Evolutionary conservation across 2,329 filamentous ascomycete genomes (phyloP).

Genomic region (Penicillium concentricum): DNA sequence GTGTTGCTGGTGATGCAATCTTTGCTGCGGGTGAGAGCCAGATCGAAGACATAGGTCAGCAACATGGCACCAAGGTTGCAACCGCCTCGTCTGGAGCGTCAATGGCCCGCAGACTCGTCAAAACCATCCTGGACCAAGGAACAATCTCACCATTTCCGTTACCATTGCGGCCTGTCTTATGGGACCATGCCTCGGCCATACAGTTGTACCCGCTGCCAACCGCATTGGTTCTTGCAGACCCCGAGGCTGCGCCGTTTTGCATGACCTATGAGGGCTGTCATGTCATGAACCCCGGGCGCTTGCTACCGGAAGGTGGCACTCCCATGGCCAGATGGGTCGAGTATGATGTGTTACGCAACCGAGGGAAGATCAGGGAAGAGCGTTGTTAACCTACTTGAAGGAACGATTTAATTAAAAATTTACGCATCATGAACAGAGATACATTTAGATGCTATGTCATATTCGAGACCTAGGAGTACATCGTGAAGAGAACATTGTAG

Average conservation of each 20-base stretch:
- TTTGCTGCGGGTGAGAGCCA: slow-evolving; percentile 33
- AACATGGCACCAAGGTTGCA: slow-evolving; percentile 15
- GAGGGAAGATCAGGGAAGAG: slow-evolving; percentile 63
- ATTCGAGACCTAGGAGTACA: slow-evolving; percentile 24
- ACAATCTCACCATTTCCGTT: slow-evolving; percentile 84
- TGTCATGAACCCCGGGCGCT: slow-evolving; percentile 84
- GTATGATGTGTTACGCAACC: slow-evolving; percentile 67
- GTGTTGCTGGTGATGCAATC: slow-evolving; percentile 13
- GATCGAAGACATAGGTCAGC: slow-evolving; percentile 21
- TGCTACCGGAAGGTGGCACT: slow-evolving; percentile 68
- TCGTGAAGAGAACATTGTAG: slow-evolving; percentile 12
- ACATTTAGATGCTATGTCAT: slow-evolving; percentile 9
- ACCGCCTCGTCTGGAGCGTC: slow-evolving; percentile 30
- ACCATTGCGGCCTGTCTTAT: slow-evolving; percentile 76
- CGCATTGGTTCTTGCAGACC: slow-evolving; percentile 77
- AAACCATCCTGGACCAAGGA: slow-evolving; percentile 88
- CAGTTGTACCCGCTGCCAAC: slow-evolving; percentile 88
- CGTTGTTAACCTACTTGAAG: slow-evolving; percentile 46
- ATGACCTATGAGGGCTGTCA: slow-evolving; percentile 94
- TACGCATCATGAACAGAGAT: slow-evolving; percentile 7
- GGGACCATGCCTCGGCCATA: slow-evolving; percentile 77
- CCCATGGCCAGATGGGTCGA: slow-evolving; percentile 81
- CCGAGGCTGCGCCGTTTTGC: slow-evolving; percentile 76
- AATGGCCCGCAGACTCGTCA: slow-evolving; percentile 74
- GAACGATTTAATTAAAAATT: neutral